Evolutionary conservation across 2,329 filamentous ascomycete species (phyloP), one percentile per base, ranked within the genome.

Genomic region (Penicillium sp.): DNA sequence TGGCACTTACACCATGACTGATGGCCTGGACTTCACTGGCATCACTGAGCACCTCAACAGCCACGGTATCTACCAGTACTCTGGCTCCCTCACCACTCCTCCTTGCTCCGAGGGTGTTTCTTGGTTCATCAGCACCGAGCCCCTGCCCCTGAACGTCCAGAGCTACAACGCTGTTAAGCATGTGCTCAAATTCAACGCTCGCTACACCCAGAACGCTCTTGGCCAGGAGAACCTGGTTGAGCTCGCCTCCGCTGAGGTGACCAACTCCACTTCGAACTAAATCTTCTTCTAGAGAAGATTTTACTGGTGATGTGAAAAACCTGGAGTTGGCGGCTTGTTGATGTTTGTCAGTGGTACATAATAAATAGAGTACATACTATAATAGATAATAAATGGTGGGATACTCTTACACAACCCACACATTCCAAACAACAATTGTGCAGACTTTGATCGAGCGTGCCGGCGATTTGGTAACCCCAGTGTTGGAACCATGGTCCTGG

Each of bases 81-180:
- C 71, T 13, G 85, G 85, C 21, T 86, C 83, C 19, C 75, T 88
- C 47, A 88, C 85, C 41, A 87, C 84, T 0, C 85, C 86, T 21
- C 85, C 85, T 4, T 87, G 85, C 73, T 76, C 77, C 16, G 84
- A 87, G 70, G 80, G 80, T 26, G 74, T 87, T 35, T 37, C 46
- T 4, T 66, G 64, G 66, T 64, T 53, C 29, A 37, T 86, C 43
- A 80, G 79, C 61, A 73, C 76, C 58, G 63, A 81, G 55, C 78
- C 79, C 37, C 67, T 86, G 3, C 68, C 71, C 35, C 71, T 86
- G 59, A 73, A 77, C 61, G 75, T 82, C 16, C 70, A 70, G 5
- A 82, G 80, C 16, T 86, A 73, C 68, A 78, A 81, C 62, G 73
- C 72, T 44, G 79, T 83, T 55, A 84, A 84, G 70, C 71, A 68